Conservation (phyloP, 345 rosid species). For the Salix exigua region DNA sequence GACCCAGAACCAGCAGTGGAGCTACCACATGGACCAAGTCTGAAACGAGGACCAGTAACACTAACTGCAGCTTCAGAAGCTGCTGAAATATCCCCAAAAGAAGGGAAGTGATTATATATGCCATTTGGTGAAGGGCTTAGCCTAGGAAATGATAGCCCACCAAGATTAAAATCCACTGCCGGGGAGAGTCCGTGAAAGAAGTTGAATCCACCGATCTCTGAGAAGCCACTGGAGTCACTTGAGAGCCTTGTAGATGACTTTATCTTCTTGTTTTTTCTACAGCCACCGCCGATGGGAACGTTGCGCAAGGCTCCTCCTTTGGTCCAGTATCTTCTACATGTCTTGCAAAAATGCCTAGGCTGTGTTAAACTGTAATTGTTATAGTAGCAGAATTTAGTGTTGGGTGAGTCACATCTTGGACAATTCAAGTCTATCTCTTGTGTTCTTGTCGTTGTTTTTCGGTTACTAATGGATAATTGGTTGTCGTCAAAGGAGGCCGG, state of each 20-base stretch:
- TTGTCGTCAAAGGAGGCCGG: constrained; percentile 31
- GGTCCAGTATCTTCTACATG: constrained; percentile 28
- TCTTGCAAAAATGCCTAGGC: constrained; percentile 31
- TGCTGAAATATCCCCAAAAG: constrained; percentile 36
- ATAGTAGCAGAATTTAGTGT: constrained; percentile 31
- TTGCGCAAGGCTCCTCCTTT: constrained; percentile 31
- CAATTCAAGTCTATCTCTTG: constrained; percentile 20
- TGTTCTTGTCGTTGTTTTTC: constrained; percentile 25
- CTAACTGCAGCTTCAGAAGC: constrained; percentile 5
- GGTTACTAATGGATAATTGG: constrained; percentile 28
- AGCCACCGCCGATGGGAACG: constrained; percentile 30
- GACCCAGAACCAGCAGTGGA: background rate
- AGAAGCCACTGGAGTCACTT: constrained; percentile 42
- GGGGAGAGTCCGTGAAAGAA: constrained; percentile 62
- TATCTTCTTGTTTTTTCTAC: constrained; percentile 24
- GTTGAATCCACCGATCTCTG: constrained; percentile 54
- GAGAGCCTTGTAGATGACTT: constrained; percentile 19
- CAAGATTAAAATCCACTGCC: constrained; percentile 70
- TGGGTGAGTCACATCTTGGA: constrained; percentile 27
- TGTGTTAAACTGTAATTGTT: constrained; percentile 28
- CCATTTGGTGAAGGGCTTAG: constrained; percentile 35
- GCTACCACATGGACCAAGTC: constrained; percentile 46
- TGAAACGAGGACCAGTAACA: constrained; percentile 27
- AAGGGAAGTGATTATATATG: constrained; percentile 40
- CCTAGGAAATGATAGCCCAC: constrained; percentile 54